Base-by-base conservation (phyloP, 441 rosid genomes). In the Populus hybrid region DNA sequence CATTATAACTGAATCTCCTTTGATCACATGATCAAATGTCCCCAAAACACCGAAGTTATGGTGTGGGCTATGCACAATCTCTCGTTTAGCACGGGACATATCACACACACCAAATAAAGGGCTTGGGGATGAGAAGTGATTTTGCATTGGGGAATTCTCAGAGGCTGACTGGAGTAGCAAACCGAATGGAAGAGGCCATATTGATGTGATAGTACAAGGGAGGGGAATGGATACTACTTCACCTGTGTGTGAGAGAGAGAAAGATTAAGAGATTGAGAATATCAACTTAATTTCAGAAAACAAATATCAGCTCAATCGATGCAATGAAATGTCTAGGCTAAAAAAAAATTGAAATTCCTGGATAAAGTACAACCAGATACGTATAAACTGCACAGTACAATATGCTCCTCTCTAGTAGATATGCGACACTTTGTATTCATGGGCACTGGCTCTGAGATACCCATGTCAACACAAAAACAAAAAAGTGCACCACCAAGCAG, bases 181-280 rank as follows among this genome's bases (percentile, higher is more conserved):
- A 83, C 98, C 99, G 86, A 82, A 90, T 59, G 98, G 98, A 80
- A 93, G 94, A 82, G 98, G 88, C 96, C 98, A 96, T 82, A 96
- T 88, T 32, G 99, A 96, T 82, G 92, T 75, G 82, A 90, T 84
- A 61, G 88, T 78, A 69, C 88, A 85, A 72, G 88, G 84, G 73
- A 96, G 92, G 69, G 97, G 94, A 82, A 96, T 83, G 61, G 89
- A 86, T 69, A 88, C 90, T 80, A 92, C 91, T 87, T 94, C 98
- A 67, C 98, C 99, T 94, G 85, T 80, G 75, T 7, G 67, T 30
- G 67, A 8, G 74, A 23, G 8, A 46, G 26, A 23, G 42, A 68
- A 32, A 50, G 38, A 21, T 24, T 2, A 64, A 70, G 35, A 14
- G 18, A 57, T n/a, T 9, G 40, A 26, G 36, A 36, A 50, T 36